Evolutionary conservation across 75 land plant genomes (phyloP).

Genomic region (Cunninghamia lanceolata): DNA sequence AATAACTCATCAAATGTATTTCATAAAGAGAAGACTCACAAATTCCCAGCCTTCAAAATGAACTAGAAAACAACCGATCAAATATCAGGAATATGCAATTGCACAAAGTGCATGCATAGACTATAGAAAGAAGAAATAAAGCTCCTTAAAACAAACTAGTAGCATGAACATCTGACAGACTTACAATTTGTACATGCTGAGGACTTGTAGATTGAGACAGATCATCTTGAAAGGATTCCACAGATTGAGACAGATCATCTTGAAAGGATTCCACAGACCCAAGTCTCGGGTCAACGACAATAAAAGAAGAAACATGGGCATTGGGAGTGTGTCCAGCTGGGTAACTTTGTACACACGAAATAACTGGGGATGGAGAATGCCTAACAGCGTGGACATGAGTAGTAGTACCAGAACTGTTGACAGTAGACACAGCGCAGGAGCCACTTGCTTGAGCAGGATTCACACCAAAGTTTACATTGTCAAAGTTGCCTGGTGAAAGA

Average conservation of each 20-base stretch:
- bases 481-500: slow-evolving; percentile 1
- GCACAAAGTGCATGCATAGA: not conserved
- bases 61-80: not conserved
- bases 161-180: slow-evolving; percentile 9
- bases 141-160: not conserved
- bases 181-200: slow-evolving; percentile 83
- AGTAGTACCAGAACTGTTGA: slow-evolving; percentile 15
- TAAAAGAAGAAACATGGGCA: slow-evolving; percentile 38
- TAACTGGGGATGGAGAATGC: slow-evolving; percentile 81
- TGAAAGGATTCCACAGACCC: slow-evolving; percentile 49
- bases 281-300: slow-evolving; percentile 84
- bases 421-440: slow-evolving; percentile 13
- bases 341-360: slow-evolving; percentile 58
- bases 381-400: slow-evolving; percentile 26
- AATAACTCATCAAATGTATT: not conserved
- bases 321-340: slow-evolving; percentile 21
- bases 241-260: slow-evolving; percentile 33
- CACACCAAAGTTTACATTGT: slow-evolving; percentile 49
- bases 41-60: not conserved
- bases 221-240: slow-evolving; percentile 20
- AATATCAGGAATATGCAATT: not conserved
- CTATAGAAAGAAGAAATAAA: not conserved
- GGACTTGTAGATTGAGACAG: slow-evolving; percentile 31
- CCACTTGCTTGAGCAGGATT: slow-evolving; percentile 29
- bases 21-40: not conserved